A percentile compares a stretch with the other conserved stretches of the same genome.
Conservation (phyloP, 1,284 basidiomycete species). For the Ceratobasidium papillatum region DNA sequence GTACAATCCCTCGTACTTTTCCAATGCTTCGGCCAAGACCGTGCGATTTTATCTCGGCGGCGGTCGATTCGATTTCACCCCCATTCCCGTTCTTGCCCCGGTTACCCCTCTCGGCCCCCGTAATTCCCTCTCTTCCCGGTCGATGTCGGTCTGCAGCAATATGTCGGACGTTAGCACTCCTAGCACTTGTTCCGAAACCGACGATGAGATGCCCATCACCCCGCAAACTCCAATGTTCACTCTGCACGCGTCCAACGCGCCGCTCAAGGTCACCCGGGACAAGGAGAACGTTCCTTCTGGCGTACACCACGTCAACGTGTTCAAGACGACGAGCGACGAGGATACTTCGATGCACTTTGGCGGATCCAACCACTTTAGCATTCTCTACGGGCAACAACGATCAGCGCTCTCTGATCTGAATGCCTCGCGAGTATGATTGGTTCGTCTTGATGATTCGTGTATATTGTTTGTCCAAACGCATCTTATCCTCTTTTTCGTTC, state of each 20-base stretch:
- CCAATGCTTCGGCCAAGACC: conserved; percentile 90
- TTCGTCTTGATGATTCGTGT: neutral
- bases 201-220: conserved; percentile 66
- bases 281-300: conserved; percentile 76
- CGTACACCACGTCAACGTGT: conserved; percentile 20
- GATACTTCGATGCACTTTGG: conserved; percentile 39
- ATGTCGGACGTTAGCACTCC: conserved; percentile 40
- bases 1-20: conserved; percentile 95
- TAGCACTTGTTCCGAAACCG: conserved; percentile 37
- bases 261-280: conserved; percentile 64
- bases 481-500: conserved; percentile 39
- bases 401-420: conserved; percentile 39
- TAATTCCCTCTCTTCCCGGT: conserved; percentile 51
- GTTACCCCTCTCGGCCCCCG: conserved; percentile 75
- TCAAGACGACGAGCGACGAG: conserved; percentile 35
- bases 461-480: conserved; percentile 18
- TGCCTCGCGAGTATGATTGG: conserved; percentile 22
- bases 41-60: conserved; percentile 83
- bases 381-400: conserved; percentile 39
- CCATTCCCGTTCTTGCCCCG: conserved; percentile 59
- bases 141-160: conserved; percentile 33
- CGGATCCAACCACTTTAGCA: conserved; percentile 30
- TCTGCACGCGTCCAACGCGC: conserved; percentile 60
- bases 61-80: conserved; percentile 47
- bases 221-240: conserved; percentile 70